Evolutionary conservation across 2,329 filamentous ascomycete genomes (phyloP).

Genomic region (Mariannaea sp.): DNA sequence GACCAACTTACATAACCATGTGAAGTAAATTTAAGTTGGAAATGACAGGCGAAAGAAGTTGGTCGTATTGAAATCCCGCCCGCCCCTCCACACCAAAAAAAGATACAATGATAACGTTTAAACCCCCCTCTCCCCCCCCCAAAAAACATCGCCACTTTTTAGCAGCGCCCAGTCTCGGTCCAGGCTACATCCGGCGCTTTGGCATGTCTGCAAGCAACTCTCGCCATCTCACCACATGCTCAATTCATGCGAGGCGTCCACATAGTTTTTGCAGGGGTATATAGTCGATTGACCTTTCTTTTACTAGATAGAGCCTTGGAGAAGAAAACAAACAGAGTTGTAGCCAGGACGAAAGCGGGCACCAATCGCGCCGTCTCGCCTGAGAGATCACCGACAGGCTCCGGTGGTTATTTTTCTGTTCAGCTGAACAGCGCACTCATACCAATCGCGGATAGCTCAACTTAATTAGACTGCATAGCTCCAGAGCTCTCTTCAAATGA

Average conservation of each 20-base stretch:
- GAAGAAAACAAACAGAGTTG: neutral
- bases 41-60: no score
- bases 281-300: slow-evolving; percentile 1
- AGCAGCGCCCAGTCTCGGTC: neutral
- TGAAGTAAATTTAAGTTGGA: no score
- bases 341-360: slow-evolving; percentile 25
- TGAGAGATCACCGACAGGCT: slow-evolving; percentile 5
- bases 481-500: no score
- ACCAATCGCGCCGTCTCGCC: slow-evolving; percentile 26
- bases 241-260: slow-evolving; percentile 15
- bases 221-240: neutral
- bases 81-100: no score
- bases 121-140: no score
- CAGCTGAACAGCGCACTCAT: slow-evolving; percentile 13
- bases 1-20: no score
- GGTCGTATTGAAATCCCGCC: no score
- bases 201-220: slow-evolving; percentile 15
- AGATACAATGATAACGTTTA: no score
- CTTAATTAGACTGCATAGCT: neutral
- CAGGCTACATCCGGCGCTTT: slow-evolving; percentile 16
- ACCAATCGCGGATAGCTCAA: neutral
- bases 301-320: no score
- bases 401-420: slow-evolving; percentile 7
- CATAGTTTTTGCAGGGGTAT: slow-evolving; percentile 14
- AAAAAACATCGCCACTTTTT: neutral